Evolutionary conservation across 345 rosid species (phyloP).

Genomic region (Capsella bursapastoris): DNA sequence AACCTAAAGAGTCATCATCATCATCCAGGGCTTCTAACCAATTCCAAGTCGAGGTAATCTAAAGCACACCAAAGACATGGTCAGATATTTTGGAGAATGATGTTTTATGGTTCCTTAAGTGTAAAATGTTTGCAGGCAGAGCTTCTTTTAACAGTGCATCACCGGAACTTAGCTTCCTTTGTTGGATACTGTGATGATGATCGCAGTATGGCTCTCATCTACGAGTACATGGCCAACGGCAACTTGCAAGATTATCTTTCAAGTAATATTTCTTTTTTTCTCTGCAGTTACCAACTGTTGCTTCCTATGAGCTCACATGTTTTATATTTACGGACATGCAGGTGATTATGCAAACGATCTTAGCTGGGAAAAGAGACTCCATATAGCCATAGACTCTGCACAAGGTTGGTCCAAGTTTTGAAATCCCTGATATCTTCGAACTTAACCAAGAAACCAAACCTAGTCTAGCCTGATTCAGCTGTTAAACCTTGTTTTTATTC

Average conservation of each 20-base stretch:
- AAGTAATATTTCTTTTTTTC: not conserved
- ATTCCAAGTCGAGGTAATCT: slow-evolving; percentile 53
- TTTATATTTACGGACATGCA: slow-evolving; percentile 22
- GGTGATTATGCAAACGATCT: slow-evolving; percentile 35
- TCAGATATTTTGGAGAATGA: not conserved
- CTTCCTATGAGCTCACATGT: not conserved
- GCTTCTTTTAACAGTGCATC: slow-evolving; percentile 53
- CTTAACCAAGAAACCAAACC: not conserved
- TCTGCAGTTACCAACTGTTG: not conserved
- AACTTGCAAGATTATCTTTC: slow-evolving; percentile 45
- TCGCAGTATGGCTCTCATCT: slow-evolving; percentile 46
- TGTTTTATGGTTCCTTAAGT: not conserved
- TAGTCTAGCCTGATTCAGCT: not conserved
- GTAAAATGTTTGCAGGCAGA: slow-evolving; percentile 46
- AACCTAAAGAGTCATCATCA: slow-evolving; percentile 14
- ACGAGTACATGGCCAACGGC: slow-evolving; percentile 59
- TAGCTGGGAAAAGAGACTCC: slow-evolving; percentile 60
- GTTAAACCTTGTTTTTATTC: too few relatives aligned
- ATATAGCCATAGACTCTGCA: slow-evolving; percentile 55
- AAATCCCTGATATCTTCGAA: not conserved
- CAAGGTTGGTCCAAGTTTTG: slow-evolving; percentile 49
- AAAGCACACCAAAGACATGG: not conserved
- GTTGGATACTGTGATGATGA: slow-evolving; percentile 55
- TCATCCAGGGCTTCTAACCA: slow-evolving; percentile 39
- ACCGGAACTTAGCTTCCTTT: slow-evolving; percentile 49